These are phyloP conservation scores for Phaeoacremonium minimum DNA, from an alignment of 2,329 filamentous ascomycete species.

Conservation along the genomic window DNA sequence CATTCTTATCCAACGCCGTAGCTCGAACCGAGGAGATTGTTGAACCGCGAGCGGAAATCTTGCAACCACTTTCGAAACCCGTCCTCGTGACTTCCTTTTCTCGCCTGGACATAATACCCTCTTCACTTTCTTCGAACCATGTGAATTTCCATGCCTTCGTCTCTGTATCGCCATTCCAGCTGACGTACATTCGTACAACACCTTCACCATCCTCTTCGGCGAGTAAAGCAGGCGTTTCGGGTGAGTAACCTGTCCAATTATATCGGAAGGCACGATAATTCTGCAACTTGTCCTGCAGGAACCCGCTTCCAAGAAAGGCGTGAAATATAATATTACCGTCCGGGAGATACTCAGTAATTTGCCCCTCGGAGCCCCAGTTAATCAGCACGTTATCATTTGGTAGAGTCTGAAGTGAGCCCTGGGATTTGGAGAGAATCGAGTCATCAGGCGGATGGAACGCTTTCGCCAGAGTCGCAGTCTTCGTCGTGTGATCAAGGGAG, in stretches of 20 bases:
- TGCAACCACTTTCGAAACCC: neutral
- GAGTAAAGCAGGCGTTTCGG: conserved; percentile 26
- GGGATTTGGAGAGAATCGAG: conserved; percentile 13
- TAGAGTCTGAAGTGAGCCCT: conserved; percentile 47
- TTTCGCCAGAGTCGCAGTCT: conserved; percentile 38
- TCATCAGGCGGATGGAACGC: conserved; percentile 40
- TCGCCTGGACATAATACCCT: neutral
- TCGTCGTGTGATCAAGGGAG: conserved; percentile 33
- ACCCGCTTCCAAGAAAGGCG: conserved; percentile 36
- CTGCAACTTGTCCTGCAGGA: conserved; percentile 32
- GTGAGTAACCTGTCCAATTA: conserved; percentile 43
- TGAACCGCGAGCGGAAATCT: neutral
- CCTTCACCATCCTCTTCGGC: conserved; percentile 16
- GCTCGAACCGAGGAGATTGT: neutral
- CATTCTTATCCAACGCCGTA: neutral
- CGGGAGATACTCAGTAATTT: conserved; percentile 38
- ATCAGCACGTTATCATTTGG: conserved; percentile 49
- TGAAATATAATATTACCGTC: conserved; percentile 50
- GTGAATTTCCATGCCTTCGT: conserved; percentile 16
- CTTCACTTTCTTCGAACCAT: neutral
- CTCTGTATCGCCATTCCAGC: conserved; percentile 42
- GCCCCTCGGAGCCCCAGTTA: conserved; percentile 50
- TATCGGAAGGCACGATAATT: conserved; percentile 52
- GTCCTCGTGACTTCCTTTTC: neutral
- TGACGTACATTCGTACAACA: conserved; percentile 25